Percentiles rank a stretch among this genome's conserved stretches.
phyloP scores from a whole-genome alignment of 148 eudicot species.

The Cornus kousa region DNA sequence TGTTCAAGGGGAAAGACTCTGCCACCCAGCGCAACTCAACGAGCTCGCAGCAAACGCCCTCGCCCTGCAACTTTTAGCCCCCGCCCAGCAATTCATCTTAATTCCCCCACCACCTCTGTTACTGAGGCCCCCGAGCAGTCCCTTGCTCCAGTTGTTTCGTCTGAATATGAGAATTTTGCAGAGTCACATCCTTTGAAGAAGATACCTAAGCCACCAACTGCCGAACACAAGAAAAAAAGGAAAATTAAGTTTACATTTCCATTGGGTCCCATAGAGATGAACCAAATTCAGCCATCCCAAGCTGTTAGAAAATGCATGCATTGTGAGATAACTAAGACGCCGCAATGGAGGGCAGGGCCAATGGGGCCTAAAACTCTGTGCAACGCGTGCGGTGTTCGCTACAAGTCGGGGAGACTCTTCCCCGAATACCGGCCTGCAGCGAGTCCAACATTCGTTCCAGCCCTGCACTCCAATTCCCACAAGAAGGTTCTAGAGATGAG shows the following conservation, averaged over 20 bases:
- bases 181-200: constrained; percentile 31
- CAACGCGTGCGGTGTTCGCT: constrained; percentile 95
- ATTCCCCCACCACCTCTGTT: constrained; percentile 37
- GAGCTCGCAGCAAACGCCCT: constrained; percentile 85
- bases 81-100: constrained; percentile 36
- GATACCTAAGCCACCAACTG: constrained; percentile 1
- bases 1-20: constrained; percentile 39
- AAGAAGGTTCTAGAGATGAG: constrained; percentile 96
- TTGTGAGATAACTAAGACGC: constrained; percentile 92
- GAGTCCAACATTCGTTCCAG: constrained; percentile 81
- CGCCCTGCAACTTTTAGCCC: constrained; percentile 74
- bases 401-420: constrained; percentile 84
- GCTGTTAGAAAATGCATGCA: constrained; percentile 81
- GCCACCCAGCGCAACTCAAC: constrained; percentile 44
- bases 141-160: constrained; percentile 10
- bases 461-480: constrained; percentile 90
- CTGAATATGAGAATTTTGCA: constrained; percentile 29
- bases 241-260: constrained; percentile 48
- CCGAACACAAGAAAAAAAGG: constrained; percentile 53
- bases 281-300: constrained; percentile 25
- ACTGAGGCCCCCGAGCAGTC: constrained; percentile 15
- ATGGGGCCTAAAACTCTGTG: constrained; percentile 92
- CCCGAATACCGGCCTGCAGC: constrained; percentile 98
- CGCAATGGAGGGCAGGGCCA: constrained; percentile 97
- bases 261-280: constrained; percentile 18